Conservation (phyloP, 2,329 filamentous ascomycete genomes). For the Phialemoniopsis sp. region DNA sequence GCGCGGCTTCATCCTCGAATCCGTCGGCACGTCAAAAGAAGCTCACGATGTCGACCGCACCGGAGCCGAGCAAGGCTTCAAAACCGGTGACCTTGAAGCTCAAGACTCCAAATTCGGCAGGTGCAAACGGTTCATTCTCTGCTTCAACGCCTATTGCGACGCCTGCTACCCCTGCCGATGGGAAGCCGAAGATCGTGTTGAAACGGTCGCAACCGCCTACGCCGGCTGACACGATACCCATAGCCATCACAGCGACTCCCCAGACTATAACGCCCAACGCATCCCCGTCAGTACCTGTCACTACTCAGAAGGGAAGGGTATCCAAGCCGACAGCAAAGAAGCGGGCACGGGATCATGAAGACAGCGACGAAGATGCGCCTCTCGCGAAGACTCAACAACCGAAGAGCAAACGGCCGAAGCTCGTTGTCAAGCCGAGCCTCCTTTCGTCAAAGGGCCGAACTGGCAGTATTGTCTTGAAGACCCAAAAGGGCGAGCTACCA, state of each 20-base stretch:
- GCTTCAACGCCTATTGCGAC: slow-evolving; percentile 7
- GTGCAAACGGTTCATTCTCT: slow-evolving; percentile 3
- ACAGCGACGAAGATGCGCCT: slow-evolving; percentile 39
- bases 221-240: slow-evolving; percentile 21
- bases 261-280: neutral
- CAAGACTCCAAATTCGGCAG: slow-evolving; percentile 2
- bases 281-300: slow-evolving; percentile 21
- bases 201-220: slow-evolving; percentile 18
- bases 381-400: slow-evolving; percentile 27
- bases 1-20: too few relatives aligned
- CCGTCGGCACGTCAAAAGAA: too few relatives aligned
- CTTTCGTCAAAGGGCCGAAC: slow-evolving; percentile 40
- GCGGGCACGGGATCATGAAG: slow-evolving; percentile 50
- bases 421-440: slow-evolving; percentile 30
- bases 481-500: slow-evolving; percentile 56
- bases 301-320: slow-evolving; percentile 57
- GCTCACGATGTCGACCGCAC: slow-evolving; percentile 7
- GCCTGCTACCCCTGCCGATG: slow-evolving; percentile 2
- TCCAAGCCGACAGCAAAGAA: slow-evolving; percentile 61
- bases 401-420: slow-evolving; percentile 48
- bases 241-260: slow-evolving; percentile 10
- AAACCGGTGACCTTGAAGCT: slow-evolving; percentile 13
- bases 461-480: slow-evolving; percentile 29
- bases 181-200: slow-evolving; percentile 17
- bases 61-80: slow-evolving; percentile 3